phyloP scores from a whole-genome alignment of 805 yeast species.

The Pichia nanzhaoensis region DNA sequence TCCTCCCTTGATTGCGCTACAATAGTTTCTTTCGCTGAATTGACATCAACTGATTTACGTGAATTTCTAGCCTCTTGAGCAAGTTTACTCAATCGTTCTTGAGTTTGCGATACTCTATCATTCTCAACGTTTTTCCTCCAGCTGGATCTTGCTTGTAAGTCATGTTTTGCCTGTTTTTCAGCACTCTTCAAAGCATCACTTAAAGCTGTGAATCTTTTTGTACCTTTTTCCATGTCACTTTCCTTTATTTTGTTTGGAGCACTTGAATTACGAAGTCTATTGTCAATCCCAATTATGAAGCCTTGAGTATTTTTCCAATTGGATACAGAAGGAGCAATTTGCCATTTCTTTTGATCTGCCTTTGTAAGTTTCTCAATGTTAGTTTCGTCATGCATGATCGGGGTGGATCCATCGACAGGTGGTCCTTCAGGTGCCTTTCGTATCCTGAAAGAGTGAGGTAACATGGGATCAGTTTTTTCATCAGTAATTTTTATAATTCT shows the following conservation, averaged over 20 bases:
- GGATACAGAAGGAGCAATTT: constrained; percentile 84
- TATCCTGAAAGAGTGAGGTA: constrained; percentile 70
- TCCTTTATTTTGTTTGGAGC: constrained; percentile 13
- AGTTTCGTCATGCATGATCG: constrained; percentile 57
- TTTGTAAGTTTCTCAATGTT: constrained; percentile 49
- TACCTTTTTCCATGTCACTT: constrained; percentile 37
- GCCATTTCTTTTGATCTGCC: constrained; percentile 76
- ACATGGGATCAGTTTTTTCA: constrained; percentile 72
- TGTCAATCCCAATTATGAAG: constrained; percentile 73
- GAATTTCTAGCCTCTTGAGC: constrained; percentile 42
- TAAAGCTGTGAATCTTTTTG: constrained; percentile 44
- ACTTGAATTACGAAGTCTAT: constrained; percentile 54
- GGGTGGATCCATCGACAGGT: constrained; percentile 46
- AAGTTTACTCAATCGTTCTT: constrained; percentile 41
- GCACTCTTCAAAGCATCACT: constrained; percentile 70
- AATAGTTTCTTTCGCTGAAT: constrained; percentile 4
- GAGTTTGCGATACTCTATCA: constrained; percentile 42
- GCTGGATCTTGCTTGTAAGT: constrained; percentile 44
- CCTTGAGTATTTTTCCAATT: constrained; percentile 96
- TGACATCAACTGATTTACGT: neutral
- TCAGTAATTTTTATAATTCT: constrained; percentile 61
- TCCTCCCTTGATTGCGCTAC: constrained; percentile 30
- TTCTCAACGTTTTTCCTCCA: constrained; percentile 33
- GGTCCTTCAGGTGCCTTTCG: constrained; percentile 68
- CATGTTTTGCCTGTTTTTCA: constrained; percentile 52